Percentiles rank a stretch among this genome's conserved stretches.
These are phyloP conservation scores for Albugo laibachii DNA, from an alignment of 352 stramenopile species.

Conservation along the genomic window DNA sequence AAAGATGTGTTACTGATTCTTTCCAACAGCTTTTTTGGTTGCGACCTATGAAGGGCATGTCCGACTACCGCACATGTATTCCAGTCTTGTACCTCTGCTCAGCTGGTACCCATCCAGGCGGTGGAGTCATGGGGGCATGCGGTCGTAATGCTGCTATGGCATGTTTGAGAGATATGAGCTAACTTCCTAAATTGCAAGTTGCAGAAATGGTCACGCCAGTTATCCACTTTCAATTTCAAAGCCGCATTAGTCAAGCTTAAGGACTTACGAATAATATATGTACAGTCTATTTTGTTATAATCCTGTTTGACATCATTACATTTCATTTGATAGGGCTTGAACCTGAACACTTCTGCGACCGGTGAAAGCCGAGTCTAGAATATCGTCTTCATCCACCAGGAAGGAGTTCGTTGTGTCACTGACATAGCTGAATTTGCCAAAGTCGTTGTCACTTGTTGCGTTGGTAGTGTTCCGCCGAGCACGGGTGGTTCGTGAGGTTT, in stretches of 20 bases:
- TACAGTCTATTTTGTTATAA: not conserved
- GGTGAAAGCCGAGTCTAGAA: constrained; percentile 70
- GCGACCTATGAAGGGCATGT: constrained; percentile 63
- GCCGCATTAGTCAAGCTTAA: no score
- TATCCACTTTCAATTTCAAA: no score
- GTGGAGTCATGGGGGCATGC: constrained; percentile 81
- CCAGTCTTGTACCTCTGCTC: constrained; percentile 69
- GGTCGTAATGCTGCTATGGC: constrained; percentile 68
- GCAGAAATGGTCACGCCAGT: no score
- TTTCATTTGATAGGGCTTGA: constrained; percentile 57
- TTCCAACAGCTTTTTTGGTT: constrained; percentile 63
- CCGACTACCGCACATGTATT: constrained; percentile 67
- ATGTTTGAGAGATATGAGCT: constrained; percentile 39
- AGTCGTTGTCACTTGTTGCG: constrained; percentile 24
- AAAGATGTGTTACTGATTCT: not conserved
- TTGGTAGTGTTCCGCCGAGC: constrained; percentile 9
- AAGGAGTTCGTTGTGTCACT: constrained; percentile 79
- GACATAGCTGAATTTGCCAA: constrained; percentile 79
- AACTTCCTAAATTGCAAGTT: not conserved
- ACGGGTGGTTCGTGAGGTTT: constrained; percentile 24
- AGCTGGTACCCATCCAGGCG: constrained; percentile 70
- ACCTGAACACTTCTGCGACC: constrained; percentile 62
- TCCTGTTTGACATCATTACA: constrained; percentile 7
- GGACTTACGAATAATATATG: no score
- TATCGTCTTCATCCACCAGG: constrained; percentile 76